Conservation (phyloP, 768 basidiomycete genomes). For the Dentipellis sp. region DNA sequence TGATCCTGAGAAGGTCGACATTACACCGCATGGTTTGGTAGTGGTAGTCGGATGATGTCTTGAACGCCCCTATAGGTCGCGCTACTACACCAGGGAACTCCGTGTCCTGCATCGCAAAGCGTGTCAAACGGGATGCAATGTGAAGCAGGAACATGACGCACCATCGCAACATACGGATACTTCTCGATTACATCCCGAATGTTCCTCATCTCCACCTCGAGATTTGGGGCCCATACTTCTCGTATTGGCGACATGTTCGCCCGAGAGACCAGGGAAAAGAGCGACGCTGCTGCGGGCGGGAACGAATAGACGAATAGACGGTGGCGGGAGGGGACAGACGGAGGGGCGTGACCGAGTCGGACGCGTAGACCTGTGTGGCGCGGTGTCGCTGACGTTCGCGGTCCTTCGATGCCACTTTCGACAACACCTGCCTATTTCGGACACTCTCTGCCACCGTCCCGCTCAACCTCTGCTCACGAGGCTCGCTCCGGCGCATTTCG, state of each 20-base stretch:
- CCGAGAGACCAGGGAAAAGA: neutral
- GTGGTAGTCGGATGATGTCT: conserved; percentile 96
- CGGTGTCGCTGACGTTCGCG: neutral
- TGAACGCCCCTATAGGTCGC: conserved; percentile 91
- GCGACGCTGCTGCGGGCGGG: neutral
- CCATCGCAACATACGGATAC: conserved; percentile 96
- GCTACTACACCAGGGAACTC: conserved; percentile 99
- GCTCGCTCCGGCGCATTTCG: too few species aligned
- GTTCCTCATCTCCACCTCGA: conserved; percentile 85
- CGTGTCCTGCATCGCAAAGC: conserved; percentile 63
- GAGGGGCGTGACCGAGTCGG: neutral
- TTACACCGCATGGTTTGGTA: conserved; percentile 99
- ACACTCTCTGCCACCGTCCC: neutral
- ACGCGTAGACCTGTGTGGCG: neutral
- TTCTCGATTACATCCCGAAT: conserved; percentile 82
- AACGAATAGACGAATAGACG: neutral
- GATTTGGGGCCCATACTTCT: conserved; percentile 92
- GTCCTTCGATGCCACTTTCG: neutral
- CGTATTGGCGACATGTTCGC: conserved; percentile 68
- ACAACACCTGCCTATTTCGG: neutral
- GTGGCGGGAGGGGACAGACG: neutral
- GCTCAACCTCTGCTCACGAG: too few species aligned
- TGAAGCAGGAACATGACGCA: conserved; percentile 27
- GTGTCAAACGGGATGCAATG: conserved; percentile 8
- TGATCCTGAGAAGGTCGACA: conserved; percentile 95